A percentile compares a stretch with the other conserved stretches of the same genome.
phyloP scores from a whole-genome alignment of 169 alveolate species.

The Eimeria mitis region DNA sequence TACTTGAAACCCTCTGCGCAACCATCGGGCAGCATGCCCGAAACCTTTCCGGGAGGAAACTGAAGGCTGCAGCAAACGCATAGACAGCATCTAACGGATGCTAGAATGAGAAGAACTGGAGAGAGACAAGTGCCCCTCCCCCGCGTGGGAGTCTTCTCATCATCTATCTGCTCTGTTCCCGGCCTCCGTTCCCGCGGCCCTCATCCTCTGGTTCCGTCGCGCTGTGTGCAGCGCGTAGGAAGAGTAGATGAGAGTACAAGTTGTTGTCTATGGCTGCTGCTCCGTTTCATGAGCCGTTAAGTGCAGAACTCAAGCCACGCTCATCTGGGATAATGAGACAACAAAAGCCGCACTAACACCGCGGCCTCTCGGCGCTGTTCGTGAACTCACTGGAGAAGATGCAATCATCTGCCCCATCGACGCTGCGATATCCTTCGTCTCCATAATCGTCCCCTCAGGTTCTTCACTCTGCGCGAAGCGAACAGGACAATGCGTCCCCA shows the following conservation, averaged over 20 bases:
- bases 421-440: too few relatives aligned
- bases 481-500: too few relatives aligned
- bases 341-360: background rate
- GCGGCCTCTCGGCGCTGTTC: background rate
- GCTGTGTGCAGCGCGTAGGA: background rate
- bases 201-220: background rate
- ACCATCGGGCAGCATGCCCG: background rate
- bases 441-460: too few relatives aligned
- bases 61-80: background rate
- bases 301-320: too few relatives aligned
- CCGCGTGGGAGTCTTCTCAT: background rate
- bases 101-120: background rate
- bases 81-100: background rate
- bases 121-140: background rate
- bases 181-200: background rate
- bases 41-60: background rate
- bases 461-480: too few relatives aligned
- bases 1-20: background rate
- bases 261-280: background rate
- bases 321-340: too few relatives aligned
- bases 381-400: background rate
- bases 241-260: background rate
- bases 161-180: background rate
- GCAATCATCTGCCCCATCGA: background rate
- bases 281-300: too few relatives aligned